Evolutionary conservation across 345 rosid species (phyloP), one percentile per base, ranked within the genome.

Genomic region (Viola odorata): DNA sequence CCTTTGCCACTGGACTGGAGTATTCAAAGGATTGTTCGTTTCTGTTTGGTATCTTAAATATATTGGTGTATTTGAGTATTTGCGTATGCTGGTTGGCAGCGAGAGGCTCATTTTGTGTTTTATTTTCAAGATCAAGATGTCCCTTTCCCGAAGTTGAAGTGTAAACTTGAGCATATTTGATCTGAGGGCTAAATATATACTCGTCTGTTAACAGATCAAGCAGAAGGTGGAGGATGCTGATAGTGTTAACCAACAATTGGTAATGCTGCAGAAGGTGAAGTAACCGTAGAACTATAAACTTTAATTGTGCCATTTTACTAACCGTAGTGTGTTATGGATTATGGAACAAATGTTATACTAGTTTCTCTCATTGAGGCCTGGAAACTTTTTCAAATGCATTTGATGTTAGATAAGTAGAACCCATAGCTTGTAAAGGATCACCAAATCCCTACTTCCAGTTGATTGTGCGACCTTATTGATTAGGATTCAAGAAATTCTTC

Each of bases 261-360:
- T 62, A n/a, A 60, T 75, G 53, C 75, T 86, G 57, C 82, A 84
- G 59, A 84, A 88, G 87, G 92, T 85, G 65, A 11, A n/a, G 11
- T 47, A 4, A 9, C 47, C 47, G 12, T 6, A 47, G 13, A 47
- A 4, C 10, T 47, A 4, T 4, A 47, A 9, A 9, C 50, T 10
- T 47, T 0, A 0, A 47, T 0, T 47, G 11, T 3, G 13, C 12
- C 13, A 4, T 6, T 47, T 4, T 47, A 13, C 50, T 9, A 47
- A 47, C 12, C 12, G 3, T 11, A 47, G 5, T 44, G 47, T 11
- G 12, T 6, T 12, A 2, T 8, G 50, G 12, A 45, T 45, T 45
- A 45, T 47, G 50, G 50, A 3, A 48, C n/a, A 13, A 37, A 23
- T 23, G 32, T 17, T 12, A 13, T 49, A 17, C 52, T 49, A n/a